phyloP scores from a whole-genome alignment of 2,329 filamentous ascomycete genomes.

The Stemphylium beticola region DNA sequence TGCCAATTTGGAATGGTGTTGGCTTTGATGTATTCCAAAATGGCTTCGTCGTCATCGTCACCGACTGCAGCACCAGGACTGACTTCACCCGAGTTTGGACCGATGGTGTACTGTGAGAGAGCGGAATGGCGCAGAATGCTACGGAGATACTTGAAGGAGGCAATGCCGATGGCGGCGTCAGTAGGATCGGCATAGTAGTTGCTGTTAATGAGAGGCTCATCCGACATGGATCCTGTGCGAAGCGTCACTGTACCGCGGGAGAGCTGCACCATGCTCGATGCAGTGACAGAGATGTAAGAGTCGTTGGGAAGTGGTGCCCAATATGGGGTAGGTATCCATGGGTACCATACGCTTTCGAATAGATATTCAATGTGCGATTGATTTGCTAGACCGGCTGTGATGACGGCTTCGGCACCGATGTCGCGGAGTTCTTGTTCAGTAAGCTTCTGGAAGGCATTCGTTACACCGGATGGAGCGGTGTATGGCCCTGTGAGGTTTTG shows the following conservation, averaged over 20 bases:
- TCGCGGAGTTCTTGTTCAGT: slow-evolving; percentile 24
- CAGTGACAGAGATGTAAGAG: slow-evolving; percentile 45
- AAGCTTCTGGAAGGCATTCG: slow-evolving; percentile 39
- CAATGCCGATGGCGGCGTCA: slow-evolving; percentile 45
- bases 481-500: slow-evolving; percentile 37
- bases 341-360: slow-evolving; percentile 32
- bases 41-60: slow-evolving; percentile 38
- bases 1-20: slow-evolving; percentile 38
- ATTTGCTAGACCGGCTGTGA: slow-evolving; percentile 27
- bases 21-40: slow-evolving; percentile 32
- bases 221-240: slow-evolving; percentile 32
- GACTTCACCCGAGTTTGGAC: slow-evolving; percentile 34
- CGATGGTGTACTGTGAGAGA: slow-evolving; percentile 24
- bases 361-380: slow-evolving; percentile 41
- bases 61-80: slow-evolving; percentile 33
- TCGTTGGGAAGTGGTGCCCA: slow-evolving; percentile 41
- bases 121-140: slow-evolving; percentile 33
- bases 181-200: slow-evolving; percentile 43
- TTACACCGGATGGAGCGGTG: slow-evolving; percentile 41
- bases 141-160: slow-evolving; percentile 42
- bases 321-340: slow-evolving; percentile 33
- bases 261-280: slow-evolving; percentile 29
- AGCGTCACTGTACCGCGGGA: slow-evolving; percentile 49
- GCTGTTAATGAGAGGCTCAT: slow-evolving; percentile 44
- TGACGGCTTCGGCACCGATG: slow-evolving; percentile 24